Conservation (phyloP, 352 stramenopile genomes). For the Blastocystis sp. region DNA sequence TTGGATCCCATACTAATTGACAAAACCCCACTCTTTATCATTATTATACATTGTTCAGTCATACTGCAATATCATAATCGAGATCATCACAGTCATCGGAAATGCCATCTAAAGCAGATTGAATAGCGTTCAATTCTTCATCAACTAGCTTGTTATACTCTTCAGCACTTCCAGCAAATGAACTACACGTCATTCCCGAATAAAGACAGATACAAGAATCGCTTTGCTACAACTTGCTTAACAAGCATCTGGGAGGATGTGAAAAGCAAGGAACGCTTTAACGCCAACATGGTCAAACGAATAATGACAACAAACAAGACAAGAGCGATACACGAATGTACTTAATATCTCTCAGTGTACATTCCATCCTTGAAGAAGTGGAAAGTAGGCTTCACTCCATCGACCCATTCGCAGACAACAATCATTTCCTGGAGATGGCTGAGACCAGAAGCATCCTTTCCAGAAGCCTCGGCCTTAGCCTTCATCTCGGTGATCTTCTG, state of each 20-base stretch:
- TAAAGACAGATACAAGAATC: not conserved
- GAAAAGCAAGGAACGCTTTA: not conserved
- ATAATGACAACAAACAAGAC: constrained; percentile 32
- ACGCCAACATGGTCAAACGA: not conserved
- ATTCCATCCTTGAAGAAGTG: constrained; percentile 69
- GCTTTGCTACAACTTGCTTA: not conserved
- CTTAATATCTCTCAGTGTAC: constrained; percentile 66
- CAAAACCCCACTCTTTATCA: constrained; percentile 85
- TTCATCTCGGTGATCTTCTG: constrained; percentile 53
- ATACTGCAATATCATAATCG: constrained; percentile 46
- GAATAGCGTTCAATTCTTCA: constrained; percentile 32
- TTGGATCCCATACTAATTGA: constrained; percentile 87
- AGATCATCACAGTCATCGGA: constrained; percentile 55
- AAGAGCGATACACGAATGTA: not conserved
- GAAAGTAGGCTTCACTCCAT: constrained; percentile 67
- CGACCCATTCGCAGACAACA: constrained; percentile 63
- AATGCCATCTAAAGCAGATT: constrained; percentile 45
- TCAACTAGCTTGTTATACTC: constrained; percentile 59
- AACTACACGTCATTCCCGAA: not conserved
- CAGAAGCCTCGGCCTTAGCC: constrained; percentile 65
- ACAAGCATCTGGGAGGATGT: not conserved
- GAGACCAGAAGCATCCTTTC: constrained; percentile 63
- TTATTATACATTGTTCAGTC: not conserved
- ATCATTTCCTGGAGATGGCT: constrained; percentile 68
- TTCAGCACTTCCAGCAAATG: constrained; percentile 1